These are phyloP conservation scores for Cornus kousa DNA, from an alignment of 148 eudicot species.

Conservation along the genomic window DNA sequence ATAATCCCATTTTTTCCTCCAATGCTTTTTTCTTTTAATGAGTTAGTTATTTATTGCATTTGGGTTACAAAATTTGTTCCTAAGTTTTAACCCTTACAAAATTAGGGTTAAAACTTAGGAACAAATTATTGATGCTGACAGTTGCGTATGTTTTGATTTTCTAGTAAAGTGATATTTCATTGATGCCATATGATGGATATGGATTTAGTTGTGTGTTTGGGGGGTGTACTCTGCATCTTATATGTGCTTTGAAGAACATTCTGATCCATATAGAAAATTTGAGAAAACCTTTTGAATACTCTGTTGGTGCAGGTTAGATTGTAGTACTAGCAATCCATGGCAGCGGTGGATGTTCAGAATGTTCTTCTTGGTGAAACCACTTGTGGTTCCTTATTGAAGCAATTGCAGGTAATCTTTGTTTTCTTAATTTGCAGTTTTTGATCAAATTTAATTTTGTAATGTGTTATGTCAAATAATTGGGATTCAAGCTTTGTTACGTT, in stretches of 20 bases:
- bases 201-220: background rate
- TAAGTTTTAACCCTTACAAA: too few species aligned
- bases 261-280: too few species aligned
- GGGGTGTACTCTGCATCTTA: background rate
- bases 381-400: conserved; percentile 61
- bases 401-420: conserved; percentile 49
- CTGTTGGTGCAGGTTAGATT: conserved; percentile 19
- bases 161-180: too few species aligned
- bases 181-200: background rate
- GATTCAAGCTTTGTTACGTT: background rate
- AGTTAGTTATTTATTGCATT: background rate
- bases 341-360: conserved; percentile 52
- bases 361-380: conserved; percentile 54
- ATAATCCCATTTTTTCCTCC: background rate
- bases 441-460: background rate
- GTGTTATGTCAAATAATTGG: background rate
- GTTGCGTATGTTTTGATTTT: background rate
- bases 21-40: background rate
- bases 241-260: too few species aligned
- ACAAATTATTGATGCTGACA: background rate
- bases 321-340: conserved; percentile 39
- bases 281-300: background rate
- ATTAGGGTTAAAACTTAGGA: too few species aligned
- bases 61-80: background rate
- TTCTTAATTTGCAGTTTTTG: background rate